These are phyloP conservation scores for Pestalotiopsis sp. DNA, from an alignment of 2,329 filamentous ascomycete genomes.

Conservation along the genomic window DNA sequence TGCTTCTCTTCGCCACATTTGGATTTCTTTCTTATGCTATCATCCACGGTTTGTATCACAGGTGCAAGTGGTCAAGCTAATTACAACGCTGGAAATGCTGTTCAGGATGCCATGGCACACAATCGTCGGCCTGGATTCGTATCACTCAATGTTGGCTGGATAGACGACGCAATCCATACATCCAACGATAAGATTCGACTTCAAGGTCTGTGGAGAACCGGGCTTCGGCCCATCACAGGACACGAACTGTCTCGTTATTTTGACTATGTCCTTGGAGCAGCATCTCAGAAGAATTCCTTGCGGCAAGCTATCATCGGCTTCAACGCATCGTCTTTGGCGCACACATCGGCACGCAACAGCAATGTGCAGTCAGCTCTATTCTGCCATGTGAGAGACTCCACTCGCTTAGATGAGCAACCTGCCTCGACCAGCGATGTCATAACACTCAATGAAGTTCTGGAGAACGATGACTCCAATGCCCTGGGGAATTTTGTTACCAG, in stretches of 20 bases:
- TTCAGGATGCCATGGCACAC: slow-evolving; percentile 19
- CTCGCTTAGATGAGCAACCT: not conserved
- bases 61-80: slow-evolving; percentile 18
- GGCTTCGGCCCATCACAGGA: not conserved
- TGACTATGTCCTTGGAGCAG: not conserved
- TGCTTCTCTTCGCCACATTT: not conserved
- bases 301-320: not conserved
- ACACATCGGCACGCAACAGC: not conserved
- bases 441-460: not conserved
- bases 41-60: slow-evolving; percentile 13
- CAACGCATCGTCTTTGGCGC: not conserved
- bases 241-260: not conserved
- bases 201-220: not conserved
- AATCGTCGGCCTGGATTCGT: slow-evolving; percentile 11
- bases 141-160: slow-evolving; percentile 18
- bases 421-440: not conserved
- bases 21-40: slow-evolving; percentile 19
- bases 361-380: not conserved
- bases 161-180: slow-evolving; percentile 17
- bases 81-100: slow-evolving; percentile 20
- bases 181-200: slow-evolving; percentile 9
- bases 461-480: not conserved
- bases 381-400: not conserved
- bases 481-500: not conserved
- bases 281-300: not conserved